Evolutionary conservation across 2,329 filamentous ascomycete species (phyloP).

Genomic region (Westerdykella sp.): DNA sequence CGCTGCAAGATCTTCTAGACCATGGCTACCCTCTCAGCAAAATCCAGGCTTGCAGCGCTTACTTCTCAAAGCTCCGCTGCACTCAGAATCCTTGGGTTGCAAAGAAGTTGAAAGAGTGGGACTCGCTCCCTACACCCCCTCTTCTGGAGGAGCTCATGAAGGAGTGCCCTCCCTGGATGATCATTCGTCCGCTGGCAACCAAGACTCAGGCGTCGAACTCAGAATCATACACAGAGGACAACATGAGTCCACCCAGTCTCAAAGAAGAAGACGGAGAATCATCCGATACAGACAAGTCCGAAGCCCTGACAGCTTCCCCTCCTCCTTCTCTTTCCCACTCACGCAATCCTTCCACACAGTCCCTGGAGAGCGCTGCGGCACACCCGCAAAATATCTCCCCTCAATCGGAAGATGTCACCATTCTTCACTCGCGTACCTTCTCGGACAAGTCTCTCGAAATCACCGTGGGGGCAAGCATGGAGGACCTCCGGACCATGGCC

Average conservation of each 20-base stretch:
- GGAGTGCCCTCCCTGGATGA: conserved; percentile 27
- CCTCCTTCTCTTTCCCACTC: not conserved
- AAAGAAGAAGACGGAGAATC: conserved; percentile 17
- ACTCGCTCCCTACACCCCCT: conserved; percentile 14
- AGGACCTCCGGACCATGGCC: conserved; percentile 19
- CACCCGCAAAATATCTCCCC: conserved; percentile 4
- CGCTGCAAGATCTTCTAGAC: conserved; percentile 30
- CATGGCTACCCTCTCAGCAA: conserved; percentile 31
- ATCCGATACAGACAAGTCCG: conserved; percentile 14
- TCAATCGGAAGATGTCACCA: conserved; percentile 10
- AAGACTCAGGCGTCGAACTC: conserved; percentile 9
- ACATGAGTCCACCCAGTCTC: conserved; percentile 5
- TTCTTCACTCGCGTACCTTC: conserved; percentile 19
- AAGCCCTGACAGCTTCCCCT: not conserved
- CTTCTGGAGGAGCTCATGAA: conserved; percentile 24
- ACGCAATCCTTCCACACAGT: not conserved
- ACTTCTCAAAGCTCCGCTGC: conserved; percentile 35
- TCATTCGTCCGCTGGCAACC: conserved; percentile 22
- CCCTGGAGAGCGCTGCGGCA: not conserved
- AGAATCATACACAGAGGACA: conserved; percentile 11
- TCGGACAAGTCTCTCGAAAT: conserved; percentile 26
- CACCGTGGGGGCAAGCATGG: conserved; percentile 21
- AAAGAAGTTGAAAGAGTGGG: conserved; percentile 29
- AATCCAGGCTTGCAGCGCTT: conserved; percentile 32
- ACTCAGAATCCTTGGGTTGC: conserved; percentile 34